Percentiles rank a stretch among this genome's conserved stretches.
Evolutionary conservation across 2,329 filamentous ascomycete genomes (phyloP).

Genomic region (Fusarium decemcellulare): DNA sequence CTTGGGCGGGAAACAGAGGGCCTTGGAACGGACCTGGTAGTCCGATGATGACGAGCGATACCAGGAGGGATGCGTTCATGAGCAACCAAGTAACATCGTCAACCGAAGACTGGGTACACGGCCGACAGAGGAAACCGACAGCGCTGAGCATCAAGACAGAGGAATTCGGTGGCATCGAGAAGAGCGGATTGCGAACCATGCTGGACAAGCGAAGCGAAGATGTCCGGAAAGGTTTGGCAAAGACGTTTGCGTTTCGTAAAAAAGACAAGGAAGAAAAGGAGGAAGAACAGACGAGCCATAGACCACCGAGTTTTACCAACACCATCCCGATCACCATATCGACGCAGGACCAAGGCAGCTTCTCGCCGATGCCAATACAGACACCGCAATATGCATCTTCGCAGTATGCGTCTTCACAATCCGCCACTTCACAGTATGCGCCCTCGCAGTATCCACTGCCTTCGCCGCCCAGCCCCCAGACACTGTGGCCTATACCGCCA

Average conservation of each 20-base stretch:
- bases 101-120: constrained; percentile 60
- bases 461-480: constrained; percentile 37
- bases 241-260: constrained; percentile 65
- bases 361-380: constrained; percentile 22
- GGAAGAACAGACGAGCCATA: constrained; percentile 28
- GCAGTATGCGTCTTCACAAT: too few species aligned
- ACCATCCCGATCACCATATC: constrained; percentile 31
- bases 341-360: constrained; percentile 26
- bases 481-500: constrained; percentile 36
- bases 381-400: constrained; percentile 21
- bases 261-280: constrained; percentile 66
- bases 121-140: constrained; percentile 58
- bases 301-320: constrained; percentile 41
- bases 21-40: constrained; percentile 22
- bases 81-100: constrained; percentile 46
- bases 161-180: constrained; percentile 68
- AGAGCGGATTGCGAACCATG: constrained; percentile 65
- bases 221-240: constrained; percentile 66
- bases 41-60: constrained; percentile 34
- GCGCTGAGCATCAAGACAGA: constrained; percentile 57
- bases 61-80: constrained; percentile 38
- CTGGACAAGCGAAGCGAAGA: constrained; percentile 71
- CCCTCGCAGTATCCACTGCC: constrained; percentile 34
- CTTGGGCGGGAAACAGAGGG: constrained; percentile 4
- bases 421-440: constrained; percentile 3